Base-by-base conservation (phyloP, 768 basidiomycete species). In the Suillus bovinus region DNA sequence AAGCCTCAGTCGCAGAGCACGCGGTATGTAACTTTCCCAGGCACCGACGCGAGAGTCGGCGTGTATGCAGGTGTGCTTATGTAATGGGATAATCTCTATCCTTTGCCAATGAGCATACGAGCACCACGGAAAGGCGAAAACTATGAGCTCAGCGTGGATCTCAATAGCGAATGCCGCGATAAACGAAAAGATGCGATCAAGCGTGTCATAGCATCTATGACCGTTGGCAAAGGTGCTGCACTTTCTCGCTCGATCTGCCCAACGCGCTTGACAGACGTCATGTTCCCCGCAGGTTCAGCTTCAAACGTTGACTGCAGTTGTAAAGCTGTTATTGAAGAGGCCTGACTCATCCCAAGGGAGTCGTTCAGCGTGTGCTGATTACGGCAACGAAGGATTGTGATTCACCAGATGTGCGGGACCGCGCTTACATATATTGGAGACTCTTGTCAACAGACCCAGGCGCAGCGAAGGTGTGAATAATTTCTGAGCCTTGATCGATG, bases 141-240 rank as follows among this genome's bases (percentile, higher is more conserved):
- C 82, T 98, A 89, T 77, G 96, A 98, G 80, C 91, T 98, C 74
- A 88, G 93, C 61, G 89, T 94, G 60, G 96, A 99, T 78, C 87
- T 99, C 69, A 99, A 99, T 78, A 95, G 93, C 72, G 93, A 97
- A 72, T 98, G 96, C 78, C 85, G 88, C 64, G 94, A 97, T 69
- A 92, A 92, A 74, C 84, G 96, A 66, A 98, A 97, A 77, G 96
- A 99, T 87, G 97, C 96, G 5, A 99, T 99, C 80, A 99, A 99
- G 79, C 84, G 89, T 60, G 90, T 93, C 67, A 98, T 99, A 74
- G 96, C 97, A 59, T 96, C 94, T 65, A 98, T 99, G 93, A 99
- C 97, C 2, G 94, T 99, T 66, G 95, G 96, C 60, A 99, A 99
- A 87, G 96, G 94, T 89, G 71, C 70, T 80, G 68, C 63, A 59